Conservation (phyloP, 2,329 filamentous ascomycete genomes). For the Bipolaris sorokiniana region DNA sequence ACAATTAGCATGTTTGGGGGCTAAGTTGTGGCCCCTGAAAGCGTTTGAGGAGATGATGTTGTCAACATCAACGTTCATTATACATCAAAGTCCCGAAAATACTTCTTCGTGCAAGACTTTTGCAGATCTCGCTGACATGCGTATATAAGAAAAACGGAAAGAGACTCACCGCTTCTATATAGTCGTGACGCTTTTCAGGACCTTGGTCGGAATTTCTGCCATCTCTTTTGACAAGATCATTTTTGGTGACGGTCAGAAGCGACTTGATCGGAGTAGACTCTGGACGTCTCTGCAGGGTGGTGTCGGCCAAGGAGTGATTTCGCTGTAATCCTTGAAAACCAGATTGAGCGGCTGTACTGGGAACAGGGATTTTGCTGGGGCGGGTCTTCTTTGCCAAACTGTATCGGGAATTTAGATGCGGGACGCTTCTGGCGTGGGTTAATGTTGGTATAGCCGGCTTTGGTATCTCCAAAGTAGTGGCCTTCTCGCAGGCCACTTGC, state of each 20-base stretch:
- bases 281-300: conserved; percentile 26
- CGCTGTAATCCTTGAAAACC: conserved; percentile 32
- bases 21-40: not conserved
- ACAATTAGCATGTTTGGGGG: conserved; percentile 16
- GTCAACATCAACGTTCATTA: not conserved
- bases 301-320: conserved; percentile 32
- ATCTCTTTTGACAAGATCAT: conserved; percentile 26
- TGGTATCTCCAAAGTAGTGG: not conserved
- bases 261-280: conserved; percentile 27
- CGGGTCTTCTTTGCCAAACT: conserved; percentile 37
- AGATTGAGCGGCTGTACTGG: conserved; percentile 23
- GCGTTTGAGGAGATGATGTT: not conserved
- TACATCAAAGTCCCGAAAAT: conserved; percentile 29
- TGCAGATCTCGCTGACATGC: conserved; percentile 25
- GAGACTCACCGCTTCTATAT: conserved; percentile 41
- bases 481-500: not conserved
- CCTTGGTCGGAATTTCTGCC: conserved; percentile 21
- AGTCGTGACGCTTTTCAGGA: conserved; percentile 17
- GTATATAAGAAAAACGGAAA: conserved; percentile 25
- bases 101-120: conserved; percentile 34
- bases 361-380: conserved; percentile 30
- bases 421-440: conserved; percentile 25
- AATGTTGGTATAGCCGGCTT: conserved; percentile 20
- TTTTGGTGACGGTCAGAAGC: conserved; percentile 32
- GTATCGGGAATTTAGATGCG: conserved; percentile 20